Base-by-base conservation (phyloP, 2,329 filamentous ascomycete species). In the Pestalotiopsis sp. region DNA sequence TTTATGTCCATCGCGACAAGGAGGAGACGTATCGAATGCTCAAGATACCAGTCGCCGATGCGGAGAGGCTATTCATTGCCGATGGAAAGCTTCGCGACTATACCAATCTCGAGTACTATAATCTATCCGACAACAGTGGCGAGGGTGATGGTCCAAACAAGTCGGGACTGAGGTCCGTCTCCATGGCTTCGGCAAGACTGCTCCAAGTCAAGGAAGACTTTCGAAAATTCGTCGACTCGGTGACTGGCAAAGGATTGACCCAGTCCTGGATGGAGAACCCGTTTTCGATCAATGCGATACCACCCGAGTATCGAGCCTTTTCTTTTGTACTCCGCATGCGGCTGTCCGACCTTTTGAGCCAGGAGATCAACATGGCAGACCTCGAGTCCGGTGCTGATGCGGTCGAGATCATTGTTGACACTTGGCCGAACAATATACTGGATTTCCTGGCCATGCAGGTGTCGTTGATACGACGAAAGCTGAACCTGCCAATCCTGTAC, bases 91-190 rank as follows among this genome's bases (percentile, higher is more conserved):
- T 91, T 71, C 84, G 89, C 66, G 81, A 82, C 5, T 91, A 89
- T 76, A 89, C 90, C 11, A 93, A 92, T 70, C 82, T 91, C 66
- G 91, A 93, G 74, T 93, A 91, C 75, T 92, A 88, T 80, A 93
- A 92, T 72, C 81, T 91, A 13, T 85, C 89, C 69, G 83, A 84
- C 67, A 75, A 79, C 3, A 80, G 82, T 62, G 78, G 77, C 26
- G 75, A 77, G 48, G 73, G 70, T 3, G 69, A 73, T 11, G 64
- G 73, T 1, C 73, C 76, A 1, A 74, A 76, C 6, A 76, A 79
- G 9, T 73, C 75, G 3, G 75, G 78, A 30, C 75, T 79, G 39
- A 78, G 81, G 58, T 79, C 79, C 5, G 80, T 80, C 10, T 83
- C 85, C 1, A 82, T 83, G 1, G 87, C 87, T 60, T 80, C 90